Percentiles rank a stretch among this genome's conserved stretches.
phyloP scores from a whole-genome alignment of 306 rosid genomes.

The Castanea sativa region DNA sequence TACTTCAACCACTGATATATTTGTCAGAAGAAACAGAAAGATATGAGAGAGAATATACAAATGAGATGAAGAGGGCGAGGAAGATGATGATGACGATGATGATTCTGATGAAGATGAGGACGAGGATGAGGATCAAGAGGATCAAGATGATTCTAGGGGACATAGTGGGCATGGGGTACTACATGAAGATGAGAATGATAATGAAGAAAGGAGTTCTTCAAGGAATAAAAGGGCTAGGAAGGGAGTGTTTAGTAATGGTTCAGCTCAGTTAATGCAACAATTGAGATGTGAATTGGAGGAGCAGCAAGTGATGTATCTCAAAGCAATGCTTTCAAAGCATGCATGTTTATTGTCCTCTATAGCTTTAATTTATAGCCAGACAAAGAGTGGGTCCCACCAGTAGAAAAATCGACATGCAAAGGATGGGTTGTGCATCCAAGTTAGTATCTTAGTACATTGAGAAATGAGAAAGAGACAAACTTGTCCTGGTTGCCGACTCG shows the following conservation, averaged over 20 bases:
- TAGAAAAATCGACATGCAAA: too few species aligned
- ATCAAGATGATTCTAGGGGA: constrained; percentile 33
- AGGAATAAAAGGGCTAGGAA: constrained; percentile 39
- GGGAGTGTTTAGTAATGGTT: background rate
- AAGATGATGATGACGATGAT: constrained; percentile 32
- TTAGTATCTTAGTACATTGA: too few species aligned
- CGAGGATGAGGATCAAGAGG: constrained; percentile 45
- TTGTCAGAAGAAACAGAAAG: background rate
- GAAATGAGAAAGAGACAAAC: too few species aligned
- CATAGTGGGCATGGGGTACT: constrained; percentile 31
- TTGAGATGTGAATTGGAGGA: constrained; percentile 64
- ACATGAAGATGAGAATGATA: constrained; percentile 56
- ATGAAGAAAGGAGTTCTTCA: constrained; percentile 33
- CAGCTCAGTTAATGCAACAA: constrained; percentile 38
- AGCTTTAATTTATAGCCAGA: background rate
- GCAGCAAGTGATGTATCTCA: constrained; percentile 42
- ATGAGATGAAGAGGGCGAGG: constrained; percentile 32
- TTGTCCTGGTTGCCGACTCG: too few species aligned
- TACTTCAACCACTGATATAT: background rate
- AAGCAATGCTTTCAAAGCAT: too few species aligned
- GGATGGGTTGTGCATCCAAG: too few species aligned
- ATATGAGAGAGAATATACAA: background rate
- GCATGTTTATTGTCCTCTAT: background rate
- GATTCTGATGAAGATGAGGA: constrained; percentile 49
- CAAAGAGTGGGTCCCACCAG: background rate